A percentile compares a stretch with the other conserved stretches of the same genome.
These are phyloP conservation scores for Pseudoneurospora amorphoporcata DNA, from an alignment of 495 filamentous ascomycete genomes.

Conservation along the genomic window DNA sequence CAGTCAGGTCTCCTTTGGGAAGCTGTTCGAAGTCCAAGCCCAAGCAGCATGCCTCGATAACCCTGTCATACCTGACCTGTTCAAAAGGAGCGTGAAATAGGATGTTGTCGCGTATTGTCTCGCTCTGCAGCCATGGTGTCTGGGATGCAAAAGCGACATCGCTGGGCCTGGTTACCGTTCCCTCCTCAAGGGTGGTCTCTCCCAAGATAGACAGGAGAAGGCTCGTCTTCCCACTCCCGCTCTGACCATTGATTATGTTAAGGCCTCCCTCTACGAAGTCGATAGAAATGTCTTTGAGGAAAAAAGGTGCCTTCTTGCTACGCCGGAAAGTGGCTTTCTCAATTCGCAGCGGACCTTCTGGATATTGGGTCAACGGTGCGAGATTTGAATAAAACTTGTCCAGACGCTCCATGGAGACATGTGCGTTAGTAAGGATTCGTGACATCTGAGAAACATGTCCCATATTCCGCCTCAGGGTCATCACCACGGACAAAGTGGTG, in stretches of 20 bases:
- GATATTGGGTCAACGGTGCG: slow-evolving; percentile 28
- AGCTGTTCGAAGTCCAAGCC: slow-evolving; percentile 46
- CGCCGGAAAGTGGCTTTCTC: slow-evolving; percentile 35
- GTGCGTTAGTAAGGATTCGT: slow-evolving; percentile 27
- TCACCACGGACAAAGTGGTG: slow-evolving; percentile 36
- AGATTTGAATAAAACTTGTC: slow-evolving; percentile 36
- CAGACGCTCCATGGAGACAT: slow-evolving; percentile 36
- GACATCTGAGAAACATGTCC: slow-evolving; percentile 30
- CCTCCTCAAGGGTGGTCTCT: slow-evolving; percentile 39
- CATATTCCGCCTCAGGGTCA: slow-evolving; percentile 32
- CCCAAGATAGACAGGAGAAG: slow-evolving; percentile 53
- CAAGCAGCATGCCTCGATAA: slow-evolving; percentile 55
- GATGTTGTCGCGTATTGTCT: slow-evolving; percentile 47
- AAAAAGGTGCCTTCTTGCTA: slow-evolving; percentile 34
- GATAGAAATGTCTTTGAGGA: slow-evolving; percentile 35
- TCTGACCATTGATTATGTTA: slow-evolving; percentile 43
- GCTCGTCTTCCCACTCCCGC: slow-evolving; percentile 55
- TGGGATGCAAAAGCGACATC: slow-evolving; percentile 46
- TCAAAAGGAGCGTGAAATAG: slow-evolving; percentile 43
- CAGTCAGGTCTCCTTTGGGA: slow-evolving; percentile 41
- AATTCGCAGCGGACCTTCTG: slow-evolving; percentile 30
- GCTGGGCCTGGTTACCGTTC: slow-evolving; percentile 36
- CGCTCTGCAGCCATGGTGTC: slow-evolving; percentile 46
- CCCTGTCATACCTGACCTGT: slow-evolving; percentile 40
- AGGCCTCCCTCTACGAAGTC: slow-evolving; percentile 41